Evolutionary conservation across 805 yeast genomes (phyloP), one percentile per base, ranked within the genome.

Genomic region (Candida chilensis): DNA sequence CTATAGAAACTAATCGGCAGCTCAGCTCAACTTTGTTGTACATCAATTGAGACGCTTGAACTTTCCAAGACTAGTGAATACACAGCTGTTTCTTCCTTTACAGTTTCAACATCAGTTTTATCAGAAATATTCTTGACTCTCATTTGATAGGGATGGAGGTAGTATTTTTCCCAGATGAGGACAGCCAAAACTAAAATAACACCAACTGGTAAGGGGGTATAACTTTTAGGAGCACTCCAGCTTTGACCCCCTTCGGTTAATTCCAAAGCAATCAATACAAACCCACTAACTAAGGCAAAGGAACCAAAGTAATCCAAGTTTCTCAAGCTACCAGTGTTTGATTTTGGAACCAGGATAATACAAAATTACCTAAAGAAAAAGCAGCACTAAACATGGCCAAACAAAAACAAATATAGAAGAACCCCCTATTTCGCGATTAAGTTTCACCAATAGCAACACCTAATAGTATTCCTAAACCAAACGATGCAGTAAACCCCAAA

Each of bases 291-390:
- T 19, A 19, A 8, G 11, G 11, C 8, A 19, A 19, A 8, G 11
- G 21, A 8, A 19, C 21, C 21, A 19, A 11, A 8, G 11, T 19
- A 19, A 11, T 19, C 11, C 11, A 19, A 19, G 11, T 19, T 11
- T 19, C 11, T 19, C 8, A 19, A 8, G 11, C 11, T 11, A 11
- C 21, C 21, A 19, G 11, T 11, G 11, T 19, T 19, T 19, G n/a
- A n/a, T n/a, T n/a, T n/a, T n/a, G n/a, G n/a, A 12, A 46, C 39
- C 2, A 55, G 51, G 27, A 43, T 42, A 10, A 54, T 47, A 1
- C 52, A 46, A 21, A 60, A 45, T 28, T n/a, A n/a, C n/a, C n/a
- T n/a, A n/a, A n/a, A n/a, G n/a, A n/a, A n/a, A n/a, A n/a, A n/a
- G n/a, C n/a, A n/a, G n/a, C n/a, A n/a, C n/a, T n/a, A n/a, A n/a